Percentiles rank a stretch among this genome's conserved stretches.
phyloP scores from a whole-genome alignment of 768 basidiomycete species.

The Hemileccinum impolitum region DNA sequence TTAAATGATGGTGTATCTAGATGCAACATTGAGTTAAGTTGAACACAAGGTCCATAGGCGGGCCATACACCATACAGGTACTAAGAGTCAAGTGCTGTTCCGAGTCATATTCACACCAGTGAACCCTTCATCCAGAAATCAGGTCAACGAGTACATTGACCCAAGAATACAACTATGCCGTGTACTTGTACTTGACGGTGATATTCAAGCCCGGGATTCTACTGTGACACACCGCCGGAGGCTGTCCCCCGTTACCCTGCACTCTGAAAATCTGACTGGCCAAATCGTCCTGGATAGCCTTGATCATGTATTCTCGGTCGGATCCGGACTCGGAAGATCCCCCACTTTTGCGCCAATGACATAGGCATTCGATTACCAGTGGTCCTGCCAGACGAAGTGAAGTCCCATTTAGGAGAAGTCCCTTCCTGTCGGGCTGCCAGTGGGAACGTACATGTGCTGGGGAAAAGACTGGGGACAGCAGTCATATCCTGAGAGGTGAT shows the following conservation, averaged over 20 bases:
- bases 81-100: not conserved
- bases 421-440: constrained; percentile 36
- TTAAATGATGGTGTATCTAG: too few species aligned
- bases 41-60: too few species aligned
- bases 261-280: constrained; percentile 51
- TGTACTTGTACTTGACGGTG: constrained; percentile 52
- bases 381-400: constrained; percentile 39
- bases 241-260: constrained; percentile 51
- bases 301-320: constrained; percentile 45
- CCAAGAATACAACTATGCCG: constrained; percentile 41
- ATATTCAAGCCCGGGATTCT: constrained; percentile 39
- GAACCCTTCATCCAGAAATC: not conserved
- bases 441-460: constrained; percentile 56
- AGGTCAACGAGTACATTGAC: not conserved
- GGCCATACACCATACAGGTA: too few species aligned
- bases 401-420: constrained; percentile 55
- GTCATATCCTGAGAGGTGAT: constrained; percentile 20
- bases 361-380: constrained; percentile 43
- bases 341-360: constrained; percentile 44
- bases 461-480: constrained; percentile 5
- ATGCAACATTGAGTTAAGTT: too few species aligned
- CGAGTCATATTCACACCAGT: constrained; percentile 1
- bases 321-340: constrained; percentile 40
- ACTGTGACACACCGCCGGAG: constrained; percentile 53
- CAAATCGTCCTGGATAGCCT: constrained; percentile 43